phyloP scores from a whole-genome alignment of 1,139 yeast species.

The Blastobotrys raffinosifermentans region DNA sequence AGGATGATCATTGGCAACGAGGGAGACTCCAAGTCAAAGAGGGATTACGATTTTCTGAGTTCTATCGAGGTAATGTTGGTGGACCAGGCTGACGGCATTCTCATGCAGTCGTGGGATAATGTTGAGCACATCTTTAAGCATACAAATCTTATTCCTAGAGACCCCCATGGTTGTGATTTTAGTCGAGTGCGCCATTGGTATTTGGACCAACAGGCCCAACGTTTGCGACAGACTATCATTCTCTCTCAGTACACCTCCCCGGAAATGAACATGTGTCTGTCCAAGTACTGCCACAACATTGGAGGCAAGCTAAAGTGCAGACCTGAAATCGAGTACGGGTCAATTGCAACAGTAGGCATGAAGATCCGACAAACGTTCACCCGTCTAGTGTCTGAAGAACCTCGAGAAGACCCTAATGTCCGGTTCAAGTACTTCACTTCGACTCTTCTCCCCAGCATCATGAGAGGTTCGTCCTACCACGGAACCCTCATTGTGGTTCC shows the following conservation, averaged over 20 bases:
- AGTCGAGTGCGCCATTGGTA: constrained; percentile 90
- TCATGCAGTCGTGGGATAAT: constrained; percentile 94
- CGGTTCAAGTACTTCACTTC: constrained; percentile 77
- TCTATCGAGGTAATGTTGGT: constrained; percentile 77
- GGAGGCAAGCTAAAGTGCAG: constrained; percentile 60
- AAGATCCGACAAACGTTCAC: constrained; percentile 69
- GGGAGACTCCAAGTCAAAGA: constrained; percentile 29
- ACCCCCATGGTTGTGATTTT: constrained; percentile 81
- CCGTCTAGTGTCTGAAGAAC: constrained; percentile 43
- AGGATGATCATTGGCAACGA: constrained; percentile 65
- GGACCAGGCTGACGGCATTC: constrained; percentile 81
- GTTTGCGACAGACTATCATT: constrained; percentile 70
- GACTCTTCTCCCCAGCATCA: constrained; percentile 61
- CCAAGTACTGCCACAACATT: constrained; percentile 54
- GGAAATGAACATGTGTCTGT: constrained; percentile 60
- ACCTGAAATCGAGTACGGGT: constrained; percentile 30
- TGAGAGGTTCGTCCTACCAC: constrained; percentile 51
- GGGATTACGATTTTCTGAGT: constrained; percentile 64
- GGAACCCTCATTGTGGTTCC: constrained; percentile 82
- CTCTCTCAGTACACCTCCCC: constrained; percentile 77
- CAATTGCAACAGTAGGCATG: constrained; percentile 43
- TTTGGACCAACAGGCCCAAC: constrained; percentile 73
- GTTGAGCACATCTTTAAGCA: constrained; percentile 60
- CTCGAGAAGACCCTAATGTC: constrained; percentile 59
- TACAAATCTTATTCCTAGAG: constrained; percentile 70